Conservation (phyloP, 2,329 filamentous ascomycete species). For the Neofusicoccum laricinum region DNA sequence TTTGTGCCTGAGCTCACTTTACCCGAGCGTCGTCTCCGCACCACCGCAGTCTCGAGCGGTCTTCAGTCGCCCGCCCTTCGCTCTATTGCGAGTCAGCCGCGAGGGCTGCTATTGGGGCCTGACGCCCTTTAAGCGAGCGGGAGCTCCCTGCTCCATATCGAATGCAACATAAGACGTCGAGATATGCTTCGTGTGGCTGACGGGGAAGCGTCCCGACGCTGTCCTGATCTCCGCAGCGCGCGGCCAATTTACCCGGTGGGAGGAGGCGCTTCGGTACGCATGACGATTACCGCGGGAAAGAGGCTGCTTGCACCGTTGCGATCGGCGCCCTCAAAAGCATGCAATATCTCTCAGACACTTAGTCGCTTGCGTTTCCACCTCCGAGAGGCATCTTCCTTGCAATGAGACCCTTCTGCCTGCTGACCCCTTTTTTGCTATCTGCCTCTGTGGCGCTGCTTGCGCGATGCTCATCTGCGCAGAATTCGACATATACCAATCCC, state of each 20-base stretch:
- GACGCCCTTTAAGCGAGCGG: neutral
- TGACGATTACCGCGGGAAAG: neutral
- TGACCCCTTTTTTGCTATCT: neutral
- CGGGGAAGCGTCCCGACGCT: neutral
- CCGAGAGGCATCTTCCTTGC: neutral
- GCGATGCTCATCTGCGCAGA: neutral
- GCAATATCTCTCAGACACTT: conserved; percentile 8
- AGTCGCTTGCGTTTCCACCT: neutral
- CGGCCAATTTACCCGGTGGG: conserved; percentile 9
- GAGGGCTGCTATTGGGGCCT: neutral
- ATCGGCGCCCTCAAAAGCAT: conserved; percentile 5
- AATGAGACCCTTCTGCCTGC: neutral
- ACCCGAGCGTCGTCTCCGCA: neutral
- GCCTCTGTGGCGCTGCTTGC: neutral
- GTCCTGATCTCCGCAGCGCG: neutral
- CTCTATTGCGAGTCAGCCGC: neutral
- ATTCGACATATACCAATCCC: conserved; percentile 33
- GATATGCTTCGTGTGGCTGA: conserved; percentile 10
- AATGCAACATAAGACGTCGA: conserved; percentile 5
- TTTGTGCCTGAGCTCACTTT: neutral
- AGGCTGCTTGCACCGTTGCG: neutral
- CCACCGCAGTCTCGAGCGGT: neutral
- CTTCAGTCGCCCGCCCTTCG: no score
- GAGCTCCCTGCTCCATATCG: neutral
- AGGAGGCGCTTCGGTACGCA: neutral